Evolutionary conservation across 345 rosid genomes (phyloP), one percentile per base, ranked within the genome.

Genomic region (Cardamine occulta): DNA sequence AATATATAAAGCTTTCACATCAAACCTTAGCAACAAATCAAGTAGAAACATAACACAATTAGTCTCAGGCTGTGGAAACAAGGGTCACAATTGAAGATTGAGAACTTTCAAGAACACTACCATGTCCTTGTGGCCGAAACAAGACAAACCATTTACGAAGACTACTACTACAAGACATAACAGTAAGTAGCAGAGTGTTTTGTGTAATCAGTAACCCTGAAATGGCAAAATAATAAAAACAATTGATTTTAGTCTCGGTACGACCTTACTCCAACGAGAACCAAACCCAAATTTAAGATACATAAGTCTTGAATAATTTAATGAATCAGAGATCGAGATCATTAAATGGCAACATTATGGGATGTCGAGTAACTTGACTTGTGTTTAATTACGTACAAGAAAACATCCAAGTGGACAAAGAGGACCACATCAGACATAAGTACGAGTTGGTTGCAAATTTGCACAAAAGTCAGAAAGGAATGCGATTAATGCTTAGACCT

Each of bases 1-100:
- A 32, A 71, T 83, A 74, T 75, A 75, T 73, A 87, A 77, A 73
- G 75, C 44, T 53, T 74, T 75, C 17, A 17, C 62, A 29, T 82
- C 81, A 7, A 72, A 72, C 79, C 87, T 86, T 86, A 56, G 17
- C 24, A 68, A 4, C 53, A 17, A 12, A 31, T 52, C 7, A 64
- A 60, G 21, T 11, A 28, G n/a, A 14, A 61, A 37, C 42, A 31
- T 53, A 29, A 52, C 26, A 19, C 57, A 57, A 32, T 52, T 62
- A 72, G 52, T 18, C 52, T 26, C 31, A 35, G 29, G 9, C 1
- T 61, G 18, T 48, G 21, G 17, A 29, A 32, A 70, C 56, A 70
- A 21, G 6, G 8, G 19, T 53, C 8, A 29, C 64, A 19, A 17
- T 8, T 23, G 11, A 32, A 23, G 37, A 48, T 60, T 44, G 24